Percentiles rank a stretch among this genome's conserved stretches.
Conservation (phyloP, 768 basidiomycete species). For the Galerina marginata region DNA sequence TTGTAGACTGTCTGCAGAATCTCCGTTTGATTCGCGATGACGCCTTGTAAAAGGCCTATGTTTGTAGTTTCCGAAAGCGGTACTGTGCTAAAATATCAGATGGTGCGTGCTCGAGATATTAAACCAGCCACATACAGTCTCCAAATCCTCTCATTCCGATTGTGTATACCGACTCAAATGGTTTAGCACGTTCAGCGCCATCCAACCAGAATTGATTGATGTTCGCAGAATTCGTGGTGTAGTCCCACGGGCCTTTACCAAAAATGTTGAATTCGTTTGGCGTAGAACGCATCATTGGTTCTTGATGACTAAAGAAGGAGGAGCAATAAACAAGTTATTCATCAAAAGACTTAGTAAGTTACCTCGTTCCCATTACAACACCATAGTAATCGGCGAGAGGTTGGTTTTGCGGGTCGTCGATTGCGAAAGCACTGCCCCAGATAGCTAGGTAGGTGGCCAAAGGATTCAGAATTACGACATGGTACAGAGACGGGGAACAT, state of each 20-base stretch:
- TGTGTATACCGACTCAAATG: constrained; percentile 68
- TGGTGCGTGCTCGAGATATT: neutral
- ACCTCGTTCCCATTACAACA: constrained; percentile 75
- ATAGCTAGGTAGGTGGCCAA: constrained; percentile 34
- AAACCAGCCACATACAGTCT: constrained; percentile 43
- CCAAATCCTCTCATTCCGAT: constrained; percentile 73
- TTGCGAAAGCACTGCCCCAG: constrained; percentile 56
- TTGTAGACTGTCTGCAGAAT: constrained; percentile 60
- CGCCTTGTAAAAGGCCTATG: constrained; percentile 55
- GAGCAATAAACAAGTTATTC: neutral
- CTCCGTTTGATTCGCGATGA: constrained; percentile 64
- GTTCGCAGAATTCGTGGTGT: constrained; percentile 54
- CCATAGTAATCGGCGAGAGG: constrained; percentile 67
- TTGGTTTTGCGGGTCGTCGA: constrained; percentile 68
- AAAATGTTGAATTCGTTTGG: constrained; percentile 68
- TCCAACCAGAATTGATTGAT: constrained; percentile 68
- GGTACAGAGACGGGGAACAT: constrained; percentile 15
- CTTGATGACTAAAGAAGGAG: constrained; percentile 57
- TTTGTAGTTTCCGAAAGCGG: constrained; percentile 57
- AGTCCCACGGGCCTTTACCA: constrained; percentile 67
- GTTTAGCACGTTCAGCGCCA: constrained; percentile 61
- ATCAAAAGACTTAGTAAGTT: constrained; percentile 2
- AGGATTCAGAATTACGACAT: neutral
- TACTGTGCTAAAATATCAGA: constrained; percentile 33
- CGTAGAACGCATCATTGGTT: constrained; percentile 76